Base-by-base conservation (phyloP, 768 basidiomycete species). In the Trametes coccinea region DNA sequence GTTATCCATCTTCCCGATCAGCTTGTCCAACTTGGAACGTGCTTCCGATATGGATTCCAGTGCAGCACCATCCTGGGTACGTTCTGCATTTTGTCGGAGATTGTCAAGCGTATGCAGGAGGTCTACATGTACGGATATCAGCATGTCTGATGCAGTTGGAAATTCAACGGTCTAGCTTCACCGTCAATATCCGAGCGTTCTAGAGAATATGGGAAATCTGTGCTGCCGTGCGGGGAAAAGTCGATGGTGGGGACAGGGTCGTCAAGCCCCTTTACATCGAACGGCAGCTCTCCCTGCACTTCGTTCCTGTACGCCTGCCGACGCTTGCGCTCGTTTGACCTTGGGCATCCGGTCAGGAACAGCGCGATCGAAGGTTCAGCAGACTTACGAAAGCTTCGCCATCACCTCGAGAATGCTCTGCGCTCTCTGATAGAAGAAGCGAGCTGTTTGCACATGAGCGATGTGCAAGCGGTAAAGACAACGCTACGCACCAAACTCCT, bases 301-400 rank as follows among this genome's bases (percentile, higher is more conserved):
- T 96, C 94, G 4, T 88, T 82, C 22, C 91, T 82, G 70, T 96
- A 95, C n/a, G 90, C 81, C 66, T 89, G 85, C 2, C 97, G 84
- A 17, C 93, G 84, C 67, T 90, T 92, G 62, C 83, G 82, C 73
- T 99, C 97, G 53, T 79, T 84, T 0, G 86, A 79, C 7, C 90
- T 93, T 8, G 9, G 29, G 6, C 3, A 27, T 52, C n/a, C 29
- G 45, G 3, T 17, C 17, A 9, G 13, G 22, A 47, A 34, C 17
- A 53, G 2, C 16, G 10, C 2, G 45, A 17, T 5, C 11, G 4
- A 30, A 30, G 4, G 27, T 46, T n/a, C 22, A 13, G 44, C 22
- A 41, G 11, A 78, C 88, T 70, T 71, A 93, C 92, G 92, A 88
- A 43, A 95, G 81, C 68, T 90, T 93, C 2, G 90, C 88, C 86